A percentile compares a stretch with the other conserved stretches of the same genome.
These are phyloP conservation scores for Biscutella laevigata DNA, from an alignment of 441 rosid genomes.

Conservation along the genomic window DNA sequence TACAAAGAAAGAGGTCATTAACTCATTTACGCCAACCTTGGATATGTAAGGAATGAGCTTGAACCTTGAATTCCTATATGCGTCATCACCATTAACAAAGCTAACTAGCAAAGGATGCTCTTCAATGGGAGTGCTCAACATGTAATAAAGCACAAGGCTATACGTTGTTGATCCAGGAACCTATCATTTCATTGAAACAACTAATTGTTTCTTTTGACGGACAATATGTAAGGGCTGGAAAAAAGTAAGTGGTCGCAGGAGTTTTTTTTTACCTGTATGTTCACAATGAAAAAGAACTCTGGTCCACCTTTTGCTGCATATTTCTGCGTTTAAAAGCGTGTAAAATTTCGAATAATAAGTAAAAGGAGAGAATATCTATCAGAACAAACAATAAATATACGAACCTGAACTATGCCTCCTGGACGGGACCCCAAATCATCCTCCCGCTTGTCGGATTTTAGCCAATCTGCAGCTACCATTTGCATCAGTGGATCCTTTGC, in stretches of 20 bases:
- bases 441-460: conserved; percentile 82
- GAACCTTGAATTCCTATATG: conserved; percentile 86
- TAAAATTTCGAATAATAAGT: conserved; percentile 15
- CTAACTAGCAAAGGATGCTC: conserved; percentile 72
- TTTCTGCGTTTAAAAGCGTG: conserved; percentile 46
- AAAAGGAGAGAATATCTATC: not conserved
- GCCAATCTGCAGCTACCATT: conserved; percentile 98
- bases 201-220: not conserved
- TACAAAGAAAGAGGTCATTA: not conserved
- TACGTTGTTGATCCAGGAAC: conserved; percentile 88
- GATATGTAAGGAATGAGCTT: conserved; percentile 97
- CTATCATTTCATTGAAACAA: conserved; percentile 31
- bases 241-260: too few species aligned
- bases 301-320: conserved; percentile 86
- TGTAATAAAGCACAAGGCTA: conserved; percentile 75
- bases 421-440: conserved; percentile 87
- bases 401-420: conserved; percentile 81
- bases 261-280: conserved; percentile 56
- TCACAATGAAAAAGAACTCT: conserved; percentile 78
- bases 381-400: conserved; percentile 3
- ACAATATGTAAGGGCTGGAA: not conserved
- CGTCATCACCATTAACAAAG: conserved; percentile 77
- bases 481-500: conserved; percentile 84
- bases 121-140: conserved; percentile 79
- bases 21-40: conserved; percentile 46